Evolutionary conservation across 495 filamentous ascomycete genomes (phyloP), one percentile per base, ranked within the genome.

Genomic region (Viridothelium virens): DNA sequence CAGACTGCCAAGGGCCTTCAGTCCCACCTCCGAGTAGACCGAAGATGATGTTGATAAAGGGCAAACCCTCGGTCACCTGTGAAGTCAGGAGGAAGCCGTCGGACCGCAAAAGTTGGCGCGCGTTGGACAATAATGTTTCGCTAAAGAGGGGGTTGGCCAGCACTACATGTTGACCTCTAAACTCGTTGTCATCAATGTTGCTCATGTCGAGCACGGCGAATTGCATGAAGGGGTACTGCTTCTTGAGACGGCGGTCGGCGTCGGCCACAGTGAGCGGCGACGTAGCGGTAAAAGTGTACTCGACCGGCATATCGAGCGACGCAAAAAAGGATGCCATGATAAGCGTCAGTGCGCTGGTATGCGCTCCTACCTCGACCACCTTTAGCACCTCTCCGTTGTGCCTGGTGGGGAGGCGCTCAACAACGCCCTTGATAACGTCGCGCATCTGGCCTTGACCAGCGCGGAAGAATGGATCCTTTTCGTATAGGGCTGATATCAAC

Each of bases 221-320:
- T 53, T 65, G 10, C 36, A 48, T 37, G 47, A 18, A 38, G 2
- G 39, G 63, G 62, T 33, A 34, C 38, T 56, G 7, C 63, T 36
- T 65, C 5, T 9, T 3, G 7, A 7, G 5, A 7, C 16, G 5
- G 48, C 48, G 48, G 41, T 14, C 14, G 41, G 41, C 41, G 41
- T 46, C 41, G 41, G 41, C 41, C 41, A 46, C 41, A 46, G 14
- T 46, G 41, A 46, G 41, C 41, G 41, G 41, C 41, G 41, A 46
- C 41, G 41, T 14, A 46, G 41, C 41, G 41, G 41, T 46, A 46
- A 46, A 46, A 46, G 78, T 83, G 39, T 83, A 85, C 48, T 80
- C 75, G 1, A 85, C 73, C 1, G 77, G 72, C 1, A 79, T 64
- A 10, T 69, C 69, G 2, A 79, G 70, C 41, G 41, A 46, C 41